Conservation (phyloP, 164 flowering plant species). For the grape (Vitis vinifera) region ASM3070453v1 NC_081823.1:9534001-9534500, state of each 20-base stretch:
- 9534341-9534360: neutral
- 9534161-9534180: neutral
- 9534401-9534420: too few relatives aligned
- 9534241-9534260: constrained; percentile 65
- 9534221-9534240: constrained; percentile 93
- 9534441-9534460: too few relatives aligned
- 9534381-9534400: too few relatives aligned
- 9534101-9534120: neutral
- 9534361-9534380: neutral
- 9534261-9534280: constrained; percentile 84
- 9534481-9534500: too few relatives aligned
- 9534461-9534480: too few relatives aligned
- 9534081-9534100: neutral
- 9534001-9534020: neutral
- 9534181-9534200: constrained; percentile 61
- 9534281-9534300: constrained; percentile 50
- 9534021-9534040: neutral
- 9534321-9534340: constrained; percentile 14
- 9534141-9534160: neutral
- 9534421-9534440: too few relatives aligned
- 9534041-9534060: neutral
- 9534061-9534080: neutral
- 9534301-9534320: constrained; percentile 60
- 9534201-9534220: constrained; percentile 98
- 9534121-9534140: neutral